Percentiles rank a stretch among this genome's conserved stretches.
These are phyloP conservation scores for Flaveria bidentis DNA, from an alignment of 129 eudicot genomes.

Conservation along the genomic window DNA sequence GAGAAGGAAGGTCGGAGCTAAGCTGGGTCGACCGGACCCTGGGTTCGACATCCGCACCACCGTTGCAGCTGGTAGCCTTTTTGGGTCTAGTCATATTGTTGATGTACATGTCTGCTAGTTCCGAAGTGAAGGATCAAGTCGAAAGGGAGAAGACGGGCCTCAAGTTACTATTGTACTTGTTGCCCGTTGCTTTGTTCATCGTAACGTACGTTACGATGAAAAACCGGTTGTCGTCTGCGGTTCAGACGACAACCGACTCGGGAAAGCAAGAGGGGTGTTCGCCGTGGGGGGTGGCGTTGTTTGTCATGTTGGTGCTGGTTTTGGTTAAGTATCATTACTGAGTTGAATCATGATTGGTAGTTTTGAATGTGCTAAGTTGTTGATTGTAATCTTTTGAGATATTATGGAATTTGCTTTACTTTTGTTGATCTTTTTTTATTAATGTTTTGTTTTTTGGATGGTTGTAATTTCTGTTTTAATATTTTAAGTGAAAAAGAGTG, in stretches of 20 bases:
- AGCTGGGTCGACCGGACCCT: constrained; percentile 59
- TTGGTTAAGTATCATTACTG: constrained; percentile 49
- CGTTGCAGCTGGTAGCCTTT: constrained; percentile 53
- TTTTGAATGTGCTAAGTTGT: neutral
- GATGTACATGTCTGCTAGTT: constrained; percentile 37
- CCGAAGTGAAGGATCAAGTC: constrained; percentile 41
- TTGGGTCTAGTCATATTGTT: constrained; percentile 44
- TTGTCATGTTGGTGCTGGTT: constrained; percentile 54
- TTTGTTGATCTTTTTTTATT: neutral
- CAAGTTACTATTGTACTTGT: constrained; percentile 42
- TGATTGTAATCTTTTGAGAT: neutral
- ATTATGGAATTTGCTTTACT: neutral
- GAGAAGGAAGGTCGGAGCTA: constrained; percentile 39
- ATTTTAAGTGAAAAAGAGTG: too few relatives aligned
- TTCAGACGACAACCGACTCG: constrained; percentile 31
- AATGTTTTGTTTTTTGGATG: neutral
- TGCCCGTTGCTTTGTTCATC: constrained; percentile 46
- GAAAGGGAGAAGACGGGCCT: constrained; percentile 39
- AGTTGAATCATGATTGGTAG: neutral
- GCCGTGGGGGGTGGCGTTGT: constrained; percentile 54
- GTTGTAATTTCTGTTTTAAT: neutral
- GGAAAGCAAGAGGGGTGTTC: constrained; percentile 44
- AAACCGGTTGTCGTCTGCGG: constrained; percentile 27
- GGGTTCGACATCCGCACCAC: constrained; percentile 51
- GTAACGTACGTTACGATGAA: constrained; percentile 27